Conservation (phyloP, 176 grass and related monocot species). For the Juncus inflexus region DNA sequence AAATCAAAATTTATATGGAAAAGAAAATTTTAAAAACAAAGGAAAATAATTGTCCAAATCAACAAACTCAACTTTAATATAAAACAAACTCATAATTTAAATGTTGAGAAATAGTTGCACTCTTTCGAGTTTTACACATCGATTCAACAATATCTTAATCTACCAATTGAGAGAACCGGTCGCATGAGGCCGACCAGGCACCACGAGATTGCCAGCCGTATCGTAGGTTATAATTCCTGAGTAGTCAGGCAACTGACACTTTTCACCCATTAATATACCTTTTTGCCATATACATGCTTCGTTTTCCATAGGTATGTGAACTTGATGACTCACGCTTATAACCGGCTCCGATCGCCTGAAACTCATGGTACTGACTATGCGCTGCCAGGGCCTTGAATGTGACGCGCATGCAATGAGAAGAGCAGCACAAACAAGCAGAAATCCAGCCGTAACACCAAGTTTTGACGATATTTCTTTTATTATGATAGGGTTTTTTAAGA, state of each 20-base stretch:
- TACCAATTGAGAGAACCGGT: conserved; percentile 46
- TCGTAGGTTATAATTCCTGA: conserved; percentile 83
- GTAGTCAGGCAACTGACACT: conserved; percentile 92
- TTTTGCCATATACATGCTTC: conserved; percentile 77
- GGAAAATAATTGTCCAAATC: too few species aligned
- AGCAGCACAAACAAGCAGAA: conserved; percentile 54
- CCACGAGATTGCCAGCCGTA: conserved; percentile 61
- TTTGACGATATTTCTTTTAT: conserved; percentile 3
- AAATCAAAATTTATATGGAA: too few species aligned
- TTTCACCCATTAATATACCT: conserved; percentile 83
- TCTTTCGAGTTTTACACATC: too few species aligned
- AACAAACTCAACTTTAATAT: too few species aligned
- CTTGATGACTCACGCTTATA: conserved; percentile 62
- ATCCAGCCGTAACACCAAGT: conserved; percentile 31
- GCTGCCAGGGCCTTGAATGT: conserved; percentile 45
- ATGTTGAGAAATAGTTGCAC: too few species aligned
- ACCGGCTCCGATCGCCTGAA: conserved; percentile 58
- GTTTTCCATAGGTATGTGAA: conserved; percentile 40
- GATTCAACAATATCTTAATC: not conserved
- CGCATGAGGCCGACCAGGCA: conserved; percentile 40
- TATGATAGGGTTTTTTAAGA: conserved; percentile 19
- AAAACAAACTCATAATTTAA: too few species aligned
- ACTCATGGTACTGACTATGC: conserved; percentile 45
- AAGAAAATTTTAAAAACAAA: too few species aligned
- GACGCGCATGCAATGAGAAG: conserved; percentile 57